Evolutionary conservation across 1,284 basidiomycete species (phyloP).

Genomic region (Tilletia horrida): DNA sequence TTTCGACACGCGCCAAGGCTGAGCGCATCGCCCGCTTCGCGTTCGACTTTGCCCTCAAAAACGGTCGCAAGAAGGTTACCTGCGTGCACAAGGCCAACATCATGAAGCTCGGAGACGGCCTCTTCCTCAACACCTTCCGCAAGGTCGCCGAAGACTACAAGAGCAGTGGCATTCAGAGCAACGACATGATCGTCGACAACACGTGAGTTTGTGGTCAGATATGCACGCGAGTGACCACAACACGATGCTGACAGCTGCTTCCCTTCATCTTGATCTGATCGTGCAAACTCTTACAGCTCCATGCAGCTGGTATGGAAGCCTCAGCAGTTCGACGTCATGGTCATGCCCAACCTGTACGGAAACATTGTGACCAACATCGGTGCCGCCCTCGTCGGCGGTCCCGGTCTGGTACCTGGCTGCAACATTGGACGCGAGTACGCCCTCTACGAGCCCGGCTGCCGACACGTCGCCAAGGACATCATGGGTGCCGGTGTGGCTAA

Average conservation of each 20-base stretch:
- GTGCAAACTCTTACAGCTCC: conserved; percentile 62
- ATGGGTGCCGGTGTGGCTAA: conserved; percentile 97
- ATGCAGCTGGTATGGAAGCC: conserved; percentile 98
- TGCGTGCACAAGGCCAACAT: conserved; percentile 99
- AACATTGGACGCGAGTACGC: conserved; percentile 98
- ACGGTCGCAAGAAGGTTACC: conserved; percentile 98
- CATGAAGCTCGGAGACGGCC: conserved; percentile 99
- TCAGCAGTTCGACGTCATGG: conserved; percentile 97
- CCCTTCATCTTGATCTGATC: too few relatives aligned
- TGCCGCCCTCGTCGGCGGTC: conserved; percentile 94
- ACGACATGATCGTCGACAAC: conserved; percentile 99
- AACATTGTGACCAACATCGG: conserved; percentile 98
- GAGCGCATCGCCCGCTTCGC: conserved; percentile 97
- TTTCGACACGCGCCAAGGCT: conserved; percentile 89
- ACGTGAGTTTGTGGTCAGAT: conserved; percentile 64
- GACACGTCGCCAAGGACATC: conserved; percentile 96
- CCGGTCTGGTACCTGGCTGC: conserved; percentile 95
- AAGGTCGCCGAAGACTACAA: conserved; percentile 89
- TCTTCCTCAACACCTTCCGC: conserved; percentile 98
- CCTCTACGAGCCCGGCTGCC: conserved; percentile 96
- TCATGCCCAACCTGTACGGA: conserved; percentile 93
- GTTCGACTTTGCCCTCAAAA: conserved; percentile 98
- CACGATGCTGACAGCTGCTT: not conserved
- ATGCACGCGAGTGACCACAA: not conserved
- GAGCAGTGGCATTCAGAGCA: conserved; percentile 82